Conservation (phyloP, 78 protist genomes). For the Chrysochromulina parva region DNA sequence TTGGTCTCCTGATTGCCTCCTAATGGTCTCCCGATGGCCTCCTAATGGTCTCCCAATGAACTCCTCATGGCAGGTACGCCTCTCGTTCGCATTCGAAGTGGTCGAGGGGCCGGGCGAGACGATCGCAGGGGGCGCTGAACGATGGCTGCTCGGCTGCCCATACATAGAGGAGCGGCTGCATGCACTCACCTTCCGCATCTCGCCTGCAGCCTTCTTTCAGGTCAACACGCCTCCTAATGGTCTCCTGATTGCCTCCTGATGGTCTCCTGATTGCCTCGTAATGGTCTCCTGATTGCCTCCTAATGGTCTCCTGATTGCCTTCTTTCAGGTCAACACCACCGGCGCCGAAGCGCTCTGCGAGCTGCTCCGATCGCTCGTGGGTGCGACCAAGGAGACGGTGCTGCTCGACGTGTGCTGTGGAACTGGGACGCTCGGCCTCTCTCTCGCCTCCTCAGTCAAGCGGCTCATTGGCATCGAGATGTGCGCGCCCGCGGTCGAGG, state of each 20-base stretch:
- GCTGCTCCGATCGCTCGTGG: constrained; percentile 3
- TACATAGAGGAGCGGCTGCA: background rate
- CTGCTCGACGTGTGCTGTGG: constrained; percentile 93
- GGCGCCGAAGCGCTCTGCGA: constrained; percentile 52
- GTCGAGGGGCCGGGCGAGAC: no score
- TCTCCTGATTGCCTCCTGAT: no score
- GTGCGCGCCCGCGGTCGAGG: constrained; percentile 66
- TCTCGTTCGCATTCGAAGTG: no score
- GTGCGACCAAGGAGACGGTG: background rate
- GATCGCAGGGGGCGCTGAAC: no score
- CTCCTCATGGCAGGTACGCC: no score
- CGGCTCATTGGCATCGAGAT: constrained; percentile 85
- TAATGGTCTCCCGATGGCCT: no score
- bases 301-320: no score
- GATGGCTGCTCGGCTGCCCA: background rate
- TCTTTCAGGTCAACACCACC: constrained; percentile 51
- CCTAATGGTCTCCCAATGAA: no score
- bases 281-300: no score
- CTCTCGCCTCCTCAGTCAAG: constrained; percentile 51
- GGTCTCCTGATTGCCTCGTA: no score
- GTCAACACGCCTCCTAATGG: background rate
- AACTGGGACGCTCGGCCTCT: constrained; percentile 91
- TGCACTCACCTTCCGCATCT: constrained; percentile 36
- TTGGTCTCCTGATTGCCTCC: no score
- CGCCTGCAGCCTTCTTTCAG: constrained; percentile 79